Evolutionary conservation across 352 stramenopile genomes (phyloP), one percentile per base, ranked within the genome.

Genomic region (Pythium monospermum): DNA sequence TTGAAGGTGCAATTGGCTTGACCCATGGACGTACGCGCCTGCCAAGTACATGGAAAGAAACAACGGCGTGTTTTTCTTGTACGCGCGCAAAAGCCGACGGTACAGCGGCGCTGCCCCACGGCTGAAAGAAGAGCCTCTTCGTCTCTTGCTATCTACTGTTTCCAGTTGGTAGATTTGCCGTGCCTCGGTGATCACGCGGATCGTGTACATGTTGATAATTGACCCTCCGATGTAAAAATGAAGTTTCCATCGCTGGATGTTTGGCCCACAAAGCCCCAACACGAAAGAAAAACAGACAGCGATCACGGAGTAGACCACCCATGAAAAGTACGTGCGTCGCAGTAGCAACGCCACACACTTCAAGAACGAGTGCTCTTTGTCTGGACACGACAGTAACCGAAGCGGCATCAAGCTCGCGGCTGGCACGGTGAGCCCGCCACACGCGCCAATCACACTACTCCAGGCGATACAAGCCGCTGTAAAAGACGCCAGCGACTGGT

Each of bases 1-100:
- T 7, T 37, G 33, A 21, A 53, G 35, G 18, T 53, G 5, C 2
- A 53, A 18, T 25, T 53, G 32, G 5, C 28, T 25, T 15, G 35
- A 23, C 25, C 33, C 46, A 13, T 53, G 35, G 11, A 44, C 46
- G 35, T 53, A 53, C 6, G 23, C 32, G 8, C 21, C 39, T 7
- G 33, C 33, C 2, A 33, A 6, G 25, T 53, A 53, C 3, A 53
- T 36, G 4, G 35, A 35, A 7, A 44, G 6, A 5, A 53, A 11
- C n/a, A 53, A 27, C 6, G n/a, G 10, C 16, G 40, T 45, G 33
- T 53, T 53, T 26, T 50, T 50, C 43, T n/a, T n/a, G n/a, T n/a
- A n/a, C n/a, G n/a, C n/a, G n/a, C n/a, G n/a, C n/a, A n/a, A n/a
- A n/a, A n/a, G n/a, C n/a, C n/a, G n/a, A n/a, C n/a, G n/a, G n/a